phyloP scores from a whole-genome alignment of 129 eudicot genomes.

The Chrysanthemum seticuspe region DNA sequence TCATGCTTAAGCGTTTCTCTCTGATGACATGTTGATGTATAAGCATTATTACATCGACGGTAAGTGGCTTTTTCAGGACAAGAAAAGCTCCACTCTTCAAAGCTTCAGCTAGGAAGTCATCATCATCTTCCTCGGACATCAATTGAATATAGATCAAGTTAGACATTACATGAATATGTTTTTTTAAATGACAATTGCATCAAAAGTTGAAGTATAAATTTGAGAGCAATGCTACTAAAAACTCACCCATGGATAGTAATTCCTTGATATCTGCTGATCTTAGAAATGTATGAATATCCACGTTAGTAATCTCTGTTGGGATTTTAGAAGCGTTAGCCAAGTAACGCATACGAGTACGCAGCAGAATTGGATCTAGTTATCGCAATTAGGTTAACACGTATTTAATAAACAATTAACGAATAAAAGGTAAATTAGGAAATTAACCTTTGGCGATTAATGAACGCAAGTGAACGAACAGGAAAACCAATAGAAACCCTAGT shows the following conservation, averaged over 20 bases:
- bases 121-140: constrained; percentile 23
- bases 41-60: constrained; percentile 7
- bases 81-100: constrained; percentile 30
- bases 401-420: too few species aligned
- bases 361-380: too few species aligned
- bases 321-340: too few species aligned
- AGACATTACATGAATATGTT: not conserved
- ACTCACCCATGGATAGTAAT: constrained; percentile 10
- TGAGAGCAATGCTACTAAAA: not conserved
- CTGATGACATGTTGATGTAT: constrained; percentile 22
- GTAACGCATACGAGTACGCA: too few species aligned
- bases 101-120: constrained; percentile 15
- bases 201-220: not conserved
- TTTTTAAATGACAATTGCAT: not conserved
- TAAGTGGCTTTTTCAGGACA: constrained; percentile 23
- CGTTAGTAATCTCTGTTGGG: not conserved
- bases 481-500: too few species aligned
- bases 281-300: constrained; percentile 14
- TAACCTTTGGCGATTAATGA: too few species aligned
- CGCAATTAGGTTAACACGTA: too few species aligned
- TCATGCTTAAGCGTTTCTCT: constrained; percentile 8
- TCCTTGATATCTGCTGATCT: constrained; percentile 1
- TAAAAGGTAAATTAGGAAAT: too few species aligned
- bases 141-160: constrained; percentile 16
- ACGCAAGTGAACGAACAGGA: too few species aligned